Evolutionary conservation across 2,329 filamentous ascomycete genomes (phyloP).

Genomic region (Penicillium sp.): DNA sequence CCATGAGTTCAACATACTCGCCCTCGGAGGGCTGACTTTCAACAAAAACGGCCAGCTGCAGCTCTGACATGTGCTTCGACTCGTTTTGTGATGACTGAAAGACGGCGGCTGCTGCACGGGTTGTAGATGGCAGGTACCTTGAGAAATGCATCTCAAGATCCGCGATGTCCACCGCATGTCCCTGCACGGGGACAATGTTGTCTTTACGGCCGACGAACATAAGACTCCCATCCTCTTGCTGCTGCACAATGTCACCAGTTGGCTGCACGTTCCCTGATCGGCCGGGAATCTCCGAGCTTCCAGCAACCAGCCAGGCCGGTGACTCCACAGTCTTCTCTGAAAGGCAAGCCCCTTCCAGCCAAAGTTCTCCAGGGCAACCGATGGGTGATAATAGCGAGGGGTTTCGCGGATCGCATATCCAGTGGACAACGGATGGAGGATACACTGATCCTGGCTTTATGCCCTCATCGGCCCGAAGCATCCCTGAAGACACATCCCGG

Average conservation of each 20-base stretch:
- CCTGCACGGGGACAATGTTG: conserved; percentile 35
- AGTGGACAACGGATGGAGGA: conserved; percentile 34
- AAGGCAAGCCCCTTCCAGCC: conserved; percentile 45
- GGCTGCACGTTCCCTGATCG: conserved; percentile 33
- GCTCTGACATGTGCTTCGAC: conserved; percentile 17
- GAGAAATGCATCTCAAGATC: conserved; percentile 45
- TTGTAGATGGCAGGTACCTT: conserved; percentile 36
- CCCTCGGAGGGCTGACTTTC: conserved; percentile 32
- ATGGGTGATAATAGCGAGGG: conserved; percentile 43
- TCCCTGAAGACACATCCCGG: conserved; percentile 30
- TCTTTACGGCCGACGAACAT: conserved; percentile 39
- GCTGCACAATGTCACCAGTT: conserved; percentile 38
- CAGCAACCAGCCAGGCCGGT: conserved; percentile 35
- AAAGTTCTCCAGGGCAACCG: conserved; percentile 42
- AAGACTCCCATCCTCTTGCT: conserved; percentile 32
- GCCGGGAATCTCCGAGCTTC: conserved; percentile 34
- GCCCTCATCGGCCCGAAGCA: conserved; percentile 24
- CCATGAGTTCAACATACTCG: conserved; percentile 31
- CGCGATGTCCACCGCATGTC: conserved; percentile 43
- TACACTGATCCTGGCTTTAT: conserved; percentile 34
- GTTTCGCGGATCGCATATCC: conserved; percentile 37
- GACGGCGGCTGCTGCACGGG: conserved; percentile 34
- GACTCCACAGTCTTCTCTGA: conserved; percentile 26
- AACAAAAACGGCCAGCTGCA: conserved; percentile 35
- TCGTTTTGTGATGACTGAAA: conserved; percentile 21